Conservation (phyloP, 78 protist genomes). For the Dictyostelium capitatum region DNA sequence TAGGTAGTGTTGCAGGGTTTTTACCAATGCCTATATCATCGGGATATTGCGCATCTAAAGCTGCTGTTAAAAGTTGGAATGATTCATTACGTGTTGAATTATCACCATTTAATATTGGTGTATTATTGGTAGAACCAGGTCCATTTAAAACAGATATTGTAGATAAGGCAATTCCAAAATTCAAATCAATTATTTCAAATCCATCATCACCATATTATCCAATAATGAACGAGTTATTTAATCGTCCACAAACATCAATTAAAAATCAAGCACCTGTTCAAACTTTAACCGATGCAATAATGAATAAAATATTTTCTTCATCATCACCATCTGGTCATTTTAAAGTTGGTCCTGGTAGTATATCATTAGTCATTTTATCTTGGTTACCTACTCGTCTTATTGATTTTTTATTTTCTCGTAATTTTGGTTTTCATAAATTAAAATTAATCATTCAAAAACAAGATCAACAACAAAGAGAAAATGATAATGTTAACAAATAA, state of each 20-base stretch:
- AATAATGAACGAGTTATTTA: neutral
- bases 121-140: constrained; percentile 35
- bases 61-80: constrained; percentile 43
- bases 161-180: constrained; percentile 2
- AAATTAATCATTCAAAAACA: constrained; percentile 39
- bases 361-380: neutral
- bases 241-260: neutral
- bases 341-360: constrained; percentile 25
- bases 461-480: neutral
- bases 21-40: constrained; percentile 25
- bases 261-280: constrained; percentile 21
- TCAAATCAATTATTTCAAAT: neutral
- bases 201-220: constrained; percentile 13
- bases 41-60: constrained; percentile 50
- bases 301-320: neutral
- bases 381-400: constrained; percentile 7
- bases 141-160: constrained; percentile 27
- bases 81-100: constrained; percentile 54
- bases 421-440: constrained; percentile 34
- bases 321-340: neutral
- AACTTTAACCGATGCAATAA: neutral
- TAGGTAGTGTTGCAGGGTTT: constrained; percentile 27
- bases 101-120: constrained; percentile 46
- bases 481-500: constrained; percentile 51
- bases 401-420: constrained; percentile 23